Base-by-base conservation (phyloP, 1,139 yeast species). In the Geotrichum bryndzae region DNA sequence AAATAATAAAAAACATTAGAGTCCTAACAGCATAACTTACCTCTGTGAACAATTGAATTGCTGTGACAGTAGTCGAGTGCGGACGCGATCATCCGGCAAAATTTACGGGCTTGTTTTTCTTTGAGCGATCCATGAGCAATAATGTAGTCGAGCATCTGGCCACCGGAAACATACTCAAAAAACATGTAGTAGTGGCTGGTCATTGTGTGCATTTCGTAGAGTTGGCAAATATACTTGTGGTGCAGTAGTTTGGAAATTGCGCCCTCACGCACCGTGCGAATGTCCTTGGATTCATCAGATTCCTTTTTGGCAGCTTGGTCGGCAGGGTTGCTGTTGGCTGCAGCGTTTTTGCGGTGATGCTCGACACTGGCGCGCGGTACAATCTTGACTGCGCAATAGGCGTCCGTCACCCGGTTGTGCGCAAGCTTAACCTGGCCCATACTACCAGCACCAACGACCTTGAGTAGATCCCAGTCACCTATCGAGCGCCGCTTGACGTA, bases 401-500 rank as follows among this genome's bases (percentile, higher is more conserved):
- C 97, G 61, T 84, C 83, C 0, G 97, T 90, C 51, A 84, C 74
- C 66, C 88, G 84, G 76, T 92, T 96, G 69, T 85, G 87, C 1
- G 98, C 98, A 56, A 94, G 79, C 74, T 95, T 95, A 59, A 94
- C 99, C 74, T 94, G 96, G 63, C 99, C 99, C 99, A 95, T 94
- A 0, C 97, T 90, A 2, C 99, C 99, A 3, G 98, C 97, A 58
- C 99, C 99, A 57, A 94, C 90, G 0, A 97, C 91, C 73, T 91
- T 91, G 64, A 90, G 82, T 69, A 94, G 92, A 70, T 90, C 96
- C 99, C 99, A 94, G 68, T 95, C 97, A 22, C 99, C 99, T 61
- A 94, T 87, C 5, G 96, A 83, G 66, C 88, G 87, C 67, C 98
- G 83, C 73, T 91, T 74, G 27, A 68, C 69, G 15, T 61, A 60